Evolutionary conservation across 768 basidiomycete species (phyloP), one percentile per base, ranked within the genome.

Genomic region (Amanita pseudoporphyria): DNA sequence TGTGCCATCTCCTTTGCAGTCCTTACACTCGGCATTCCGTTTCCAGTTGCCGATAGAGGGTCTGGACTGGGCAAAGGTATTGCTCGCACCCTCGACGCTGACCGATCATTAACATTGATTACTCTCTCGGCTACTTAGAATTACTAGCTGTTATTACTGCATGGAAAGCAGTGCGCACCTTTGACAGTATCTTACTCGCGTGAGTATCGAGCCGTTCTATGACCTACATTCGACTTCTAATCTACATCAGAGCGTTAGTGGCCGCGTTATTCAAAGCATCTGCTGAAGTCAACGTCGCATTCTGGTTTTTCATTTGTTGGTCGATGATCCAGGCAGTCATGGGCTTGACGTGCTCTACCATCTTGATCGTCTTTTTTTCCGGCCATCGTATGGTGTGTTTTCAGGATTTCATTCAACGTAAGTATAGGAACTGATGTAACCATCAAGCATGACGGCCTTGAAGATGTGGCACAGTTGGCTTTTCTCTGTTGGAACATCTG

Each of bases 291-390:
- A 19, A 18, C 16, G 13, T 4, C 6, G 7, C 21, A 6, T 49
- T 42, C 41, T 42, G 48, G 41, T 49, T 49, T 18, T 42, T 42
- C 33, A 9, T 21, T 18, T 32, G n/a, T 22, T 32, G 31, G 21
- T 49, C 48, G 3, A 9, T 35, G 26, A 2, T 43, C 19, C 40
- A 28, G 14, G 40, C 48, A 19, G 14, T 28, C 32, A 42, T 42
- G 31, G 39, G 22, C 14, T 7, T 50, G 31, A n/a, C 35, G 4
- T 24, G 21, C 19, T 50, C 49, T 9, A 50, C 30, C 1, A 32
- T 42, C 18, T 40, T 50, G 30, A 42, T 50, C 30, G 22, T 50
- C 21, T 21, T 22, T 12, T 50, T 47, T 36, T 38, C 36, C 2
- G 12, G 31, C 13, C 22, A 31, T 18, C 3, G 5, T 12, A 12